A percentile compares a stretch with the other conserved stretches of the same genome.
Evolutionary conservation across 768 basidiomycete genomes (phyloP).

Genomic region (Leucosporidium scottii): DNA sequence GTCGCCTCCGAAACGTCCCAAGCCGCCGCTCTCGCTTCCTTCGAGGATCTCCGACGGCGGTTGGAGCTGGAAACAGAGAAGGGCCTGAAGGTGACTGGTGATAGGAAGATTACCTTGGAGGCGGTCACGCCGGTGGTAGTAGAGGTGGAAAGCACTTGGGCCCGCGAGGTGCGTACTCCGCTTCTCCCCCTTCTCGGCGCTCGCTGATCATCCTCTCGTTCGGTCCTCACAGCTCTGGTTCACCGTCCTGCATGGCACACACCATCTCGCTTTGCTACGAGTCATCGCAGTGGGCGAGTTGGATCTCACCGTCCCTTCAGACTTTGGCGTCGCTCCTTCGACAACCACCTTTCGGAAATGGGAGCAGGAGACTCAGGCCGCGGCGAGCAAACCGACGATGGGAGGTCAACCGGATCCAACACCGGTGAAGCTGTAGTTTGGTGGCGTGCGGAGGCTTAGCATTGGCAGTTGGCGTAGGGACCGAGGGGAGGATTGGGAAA

Average conservation of each 20-base stretch:
- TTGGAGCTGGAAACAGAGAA: neutral
- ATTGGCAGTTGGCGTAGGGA: too few species aligned
- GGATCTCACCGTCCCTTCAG: slow-evolving; percentile 12
- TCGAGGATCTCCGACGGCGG: slow-evolving; percentile 7
- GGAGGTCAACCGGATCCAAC: too few species aligned
- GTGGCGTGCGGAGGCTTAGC: too few species aligned
- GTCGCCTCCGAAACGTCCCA: slow-evolving; percentile 22
- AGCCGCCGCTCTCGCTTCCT: slow-evolving; percentile 5
- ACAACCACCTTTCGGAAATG: slow-evolving; percentile 18
- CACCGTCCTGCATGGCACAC: slow-evolving; percentile 20
- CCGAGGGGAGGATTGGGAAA: too few species aligned
- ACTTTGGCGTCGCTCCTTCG: slow-evolving; percentile 36
- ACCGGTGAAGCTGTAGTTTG: too few species aligned
- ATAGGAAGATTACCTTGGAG: slow-evolving; percentile 10
- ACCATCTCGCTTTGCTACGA: slow-evolving; percentile 22
- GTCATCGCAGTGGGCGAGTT: slow-evolving; percentile 29
- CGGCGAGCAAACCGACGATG: too few species aligned
- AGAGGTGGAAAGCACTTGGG: slow-evolving; percentile 22
- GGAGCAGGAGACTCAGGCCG: neutral
- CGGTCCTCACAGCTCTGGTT: slow-evolving; percentile 19
- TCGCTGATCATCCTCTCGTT: neutral
- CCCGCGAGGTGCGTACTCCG: slow-evolving; percentile 17
- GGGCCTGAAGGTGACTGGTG: neutral
- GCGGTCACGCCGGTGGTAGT: slow-evolving; percentile 26
- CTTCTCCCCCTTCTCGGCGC: neutral